These are phyloP conservation scores for Eragrostis curvula DNA, from an alignment of 176 grass and related monocot species.

Conservation along the genomic window DNA sequence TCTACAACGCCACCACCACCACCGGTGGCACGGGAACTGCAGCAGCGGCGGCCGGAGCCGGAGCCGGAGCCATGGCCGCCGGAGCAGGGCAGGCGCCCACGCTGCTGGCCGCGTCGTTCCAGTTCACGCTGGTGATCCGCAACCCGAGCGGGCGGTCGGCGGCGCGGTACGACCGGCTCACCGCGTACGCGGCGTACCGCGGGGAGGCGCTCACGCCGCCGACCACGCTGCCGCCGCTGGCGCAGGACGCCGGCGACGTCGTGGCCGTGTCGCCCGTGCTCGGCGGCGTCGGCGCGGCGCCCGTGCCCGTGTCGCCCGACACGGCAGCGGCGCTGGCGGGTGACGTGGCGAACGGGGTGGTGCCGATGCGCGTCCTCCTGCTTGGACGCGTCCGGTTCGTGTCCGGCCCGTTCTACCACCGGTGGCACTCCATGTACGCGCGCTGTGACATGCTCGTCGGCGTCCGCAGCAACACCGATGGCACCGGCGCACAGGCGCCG, in stretches of 20 bases:
- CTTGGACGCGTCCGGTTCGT: constrained; percentile 74
- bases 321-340: constrained; percentile 52
- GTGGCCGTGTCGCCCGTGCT: constrained; percentile 55
- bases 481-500: constrained; percentile 35
- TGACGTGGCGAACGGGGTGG: constrained; percentile 60
- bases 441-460: constrained; percentile 78
- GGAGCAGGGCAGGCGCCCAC: too few relatives aligned
- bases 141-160: constrained; percentile 63
- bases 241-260: constrained; percentile 53
- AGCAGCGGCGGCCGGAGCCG: not conserved
- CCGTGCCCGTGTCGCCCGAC: constrained; percentile 62
- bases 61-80: too few relatives aligned
- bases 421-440: constrained; percentile 70
- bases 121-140: constrained; percentile 70
- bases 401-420: constrained; percentile 56
- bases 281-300: constrained; percentile 6
- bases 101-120: constrained; percentile 57
- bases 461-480: constrained; percentile 21
- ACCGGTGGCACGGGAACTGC: not conserved
- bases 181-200: constrained; percentile 68
- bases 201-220: constrained; percentile 66
- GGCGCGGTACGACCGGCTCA: constrained; percentile 71
- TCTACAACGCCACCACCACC: constrained; percentile 48
- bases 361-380: constrained; percentile 70
- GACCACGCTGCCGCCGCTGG: constrained; percentile 56